Evolutionary conservation across 2,329 filamentous ascomycete species (phyloP).

Genomic region (Bipolaris oryzae): DNA sequence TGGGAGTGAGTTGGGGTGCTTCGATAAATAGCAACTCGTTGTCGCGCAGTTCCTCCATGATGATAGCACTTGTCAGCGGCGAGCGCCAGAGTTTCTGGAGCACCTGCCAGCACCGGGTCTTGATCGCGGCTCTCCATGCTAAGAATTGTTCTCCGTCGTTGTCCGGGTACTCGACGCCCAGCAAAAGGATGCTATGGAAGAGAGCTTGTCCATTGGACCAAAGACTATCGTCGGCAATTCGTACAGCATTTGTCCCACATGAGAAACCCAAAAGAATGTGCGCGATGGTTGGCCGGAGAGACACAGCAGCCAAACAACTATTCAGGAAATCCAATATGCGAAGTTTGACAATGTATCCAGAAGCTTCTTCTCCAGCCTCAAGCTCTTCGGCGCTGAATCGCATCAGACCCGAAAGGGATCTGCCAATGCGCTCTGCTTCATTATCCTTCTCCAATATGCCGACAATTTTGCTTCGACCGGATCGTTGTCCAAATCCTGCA

Average conservation of each 20-base stretch:
- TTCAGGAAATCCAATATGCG: conserved; percentile 86
- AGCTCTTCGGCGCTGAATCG: conserved; percentile 70
- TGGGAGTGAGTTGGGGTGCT: conserved; percentile 72
- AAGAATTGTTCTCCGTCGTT: conserved; percentile 54
- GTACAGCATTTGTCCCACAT: conserved; percentile 73
- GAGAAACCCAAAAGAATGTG: conserved; percentile 89
- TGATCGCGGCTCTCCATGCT: conserved; percentile 53
- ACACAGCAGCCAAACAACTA: conserved; percentile 75
- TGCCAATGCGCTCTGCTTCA: conserved; percentile 78
- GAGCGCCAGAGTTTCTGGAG: conserved; percentile 84
- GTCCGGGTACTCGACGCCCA: conserved; percentile 73
- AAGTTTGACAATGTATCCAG: conserved; percentile 80
- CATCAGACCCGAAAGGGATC: conserved; percentile 73
- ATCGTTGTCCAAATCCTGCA: conserved; percentile 64
- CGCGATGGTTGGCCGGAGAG: conserved; percentile 81
- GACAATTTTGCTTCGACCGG: conserved; percentile 80
- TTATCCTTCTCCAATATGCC: conserved; percentile 84
- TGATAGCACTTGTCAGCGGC: conserved; percentile 73
- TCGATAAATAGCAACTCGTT: conserved; percentile 82
- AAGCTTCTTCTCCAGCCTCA: conserved; percentile 70
- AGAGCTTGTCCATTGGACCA: conserved; percentile 77
- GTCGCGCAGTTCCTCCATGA: conserved; percentile 78
- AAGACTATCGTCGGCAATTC: conserved; percentile 69
- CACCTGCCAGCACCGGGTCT: conserved; percentile 60
- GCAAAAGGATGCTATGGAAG: conserved; percentile 78